Base-by-base conservation (phyloP, 2,329 filamentous ascomycete species). In the Exophiala sp. region DNA sequence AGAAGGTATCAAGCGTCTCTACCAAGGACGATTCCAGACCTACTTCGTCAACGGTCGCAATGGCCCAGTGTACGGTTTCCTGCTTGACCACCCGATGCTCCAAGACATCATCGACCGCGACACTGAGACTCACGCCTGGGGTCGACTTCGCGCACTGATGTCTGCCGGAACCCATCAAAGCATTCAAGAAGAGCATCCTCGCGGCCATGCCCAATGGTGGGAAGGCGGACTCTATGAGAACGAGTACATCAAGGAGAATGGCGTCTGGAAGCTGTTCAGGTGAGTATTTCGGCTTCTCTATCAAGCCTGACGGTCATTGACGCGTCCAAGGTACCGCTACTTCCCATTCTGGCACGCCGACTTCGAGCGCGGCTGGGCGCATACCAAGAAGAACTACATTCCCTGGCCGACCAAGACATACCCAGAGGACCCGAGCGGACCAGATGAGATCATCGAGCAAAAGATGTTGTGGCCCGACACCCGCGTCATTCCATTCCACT, bases 191-290 rank as follows among this genome's bases (percentile, higher is more conserved):
- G 70, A 68, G 7, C 77, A 81, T 59, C 78, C 78, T 5, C 73
- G 77, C 9, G 79, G 78, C 2, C 72, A 78, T 44, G 71, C 75
- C 9, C 79, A 82, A 63, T 82, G 79, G 79, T 82, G 78, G 75
- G 79, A 82, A 65, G 78, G 79, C 40, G 79, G 79, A 2, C 65
- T 82, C 34, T 82, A 82, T 65, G 78, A 82, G 66, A 82, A 82
- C 62, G 78, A 82, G 64, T 82, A 81, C 65, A 75, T 81, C 67
- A 80, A 80, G 66, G 78, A 81, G 61, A 65, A 76, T 55, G 78
- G 77, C 3, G 68, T 73, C 4, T 82, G 79, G 79, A 79, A 78
- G 66, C 72, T 81, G 20, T 77, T 78, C 65, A 70, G 75, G 41
- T 29, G 29, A 18, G 18, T 18, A 6, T 10, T 20, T 41, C 20